Evolutionary conservation across 2,329 filamentous ascomycete species (phyloP).

Genomic region (Diaporthe aspalathi): DNA sequence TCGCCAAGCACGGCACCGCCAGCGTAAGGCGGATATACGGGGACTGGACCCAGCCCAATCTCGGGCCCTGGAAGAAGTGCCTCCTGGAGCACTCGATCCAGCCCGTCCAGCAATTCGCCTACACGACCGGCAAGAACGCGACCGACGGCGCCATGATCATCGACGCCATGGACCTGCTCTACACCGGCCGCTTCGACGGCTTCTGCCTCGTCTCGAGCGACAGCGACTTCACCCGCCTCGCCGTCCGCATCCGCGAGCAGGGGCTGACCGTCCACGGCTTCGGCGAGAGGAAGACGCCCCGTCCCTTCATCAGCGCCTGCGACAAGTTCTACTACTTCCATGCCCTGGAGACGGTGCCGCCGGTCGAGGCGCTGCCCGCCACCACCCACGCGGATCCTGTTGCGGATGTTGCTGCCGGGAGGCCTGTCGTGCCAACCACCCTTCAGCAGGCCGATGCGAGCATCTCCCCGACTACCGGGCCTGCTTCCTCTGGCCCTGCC

Average conservation of each 20-base stretch:
- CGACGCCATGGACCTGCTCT: slow-evolving; percentile 53
- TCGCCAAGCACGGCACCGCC: slow-evolving; percentile 49
- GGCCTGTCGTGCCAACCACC: background rate
- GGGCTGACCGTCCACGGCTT: slow-evolving; percentile 50
- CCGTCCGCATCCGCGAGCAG: slow-evolving; percentile 49
- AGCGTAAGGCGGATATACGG: slow-evolving; percentile 50
- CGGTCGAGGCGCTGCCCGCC: background rate
- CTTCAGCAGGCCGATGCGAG: background rate
- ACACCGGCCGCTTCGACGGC: slow-evolving; percentile 47
- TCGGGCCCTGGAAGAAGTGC: slow-evolving; percentile 47
- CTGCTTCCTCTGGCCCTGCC: background rate
- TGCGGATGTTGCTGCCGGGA: background rate
- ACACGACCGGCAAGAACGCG: slow-evolving; percentile 51
- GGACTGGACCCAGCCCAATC: slow-evolving; percentile 47
- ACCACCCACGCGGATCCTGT: background rate
- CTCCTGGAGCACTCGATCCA: slow-evolving; percentile 50
- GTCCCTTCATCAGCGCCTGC: slow-evolving; percentile 48
- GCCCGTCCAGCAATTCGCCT: slow-evolving; percentile 52
- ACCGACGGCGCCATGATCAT: slow-evolving; percentile 52
- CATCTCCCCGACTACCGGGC: background rate
- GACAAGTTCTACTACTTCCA: slow-evolving; percentile 50
- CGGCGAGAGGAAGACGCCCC: slow-evolving; percentile 49
- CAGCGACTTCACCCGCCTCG: slow-evolving; percentile 52
- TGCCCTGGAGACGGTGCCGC: slow-evolving; percentile 24
- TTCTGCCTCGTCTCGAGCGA: slow-evolving; percentile 44